Conservation (phyloP, 2,329 filamentous ascomycete species). For the Colletotrichum godetiae region DNA sequence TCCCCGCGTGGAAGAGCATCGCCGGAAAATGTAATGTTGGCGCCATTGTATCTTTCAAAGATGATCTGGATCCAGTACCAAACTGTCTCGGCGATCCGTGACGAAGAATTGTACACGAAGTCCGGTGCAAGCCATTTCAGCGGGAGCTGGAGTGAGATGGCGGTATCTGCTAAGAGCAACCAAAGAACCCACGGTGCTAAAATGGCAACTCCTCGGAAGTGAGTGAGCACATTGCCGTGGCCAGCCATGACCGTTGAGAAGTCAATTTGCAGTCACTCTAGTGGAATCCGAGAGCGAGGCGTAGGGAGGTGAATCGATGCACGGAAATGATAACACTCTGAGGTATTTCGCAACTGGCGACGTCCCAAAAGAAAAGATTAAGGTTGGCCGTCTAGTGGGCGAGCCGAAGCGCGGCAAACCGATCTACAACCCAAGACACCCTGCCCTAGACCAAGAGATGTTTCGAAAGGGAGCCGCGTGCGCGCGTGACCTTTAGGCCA, state of each 20-base stretch:
- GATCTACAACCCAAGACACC: conserved; percentile 13
- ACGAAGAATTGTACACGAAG: conserved; percentile 65
- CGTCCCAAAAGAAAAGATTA: conserved; percentile 9
- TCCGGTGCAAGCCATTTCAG: conserved; percentile 60
- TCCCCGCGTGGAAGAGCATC: conserved; percentile 63
- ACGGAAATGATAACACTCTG: not conserved
- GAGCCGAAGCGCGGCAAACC: conserved; percentile 10
- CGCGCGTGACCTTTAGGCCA: conserved; percentile 10
- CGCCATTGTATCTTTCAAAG: conserved; percentile 66
- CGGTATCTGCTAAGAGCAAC: conserved; percentile 62
- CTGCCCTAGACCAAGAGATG: conserved; percentile 13
- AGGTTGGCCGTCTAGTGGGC: conserved; percentile 3
- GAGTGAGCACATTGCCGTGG: conserved; percentile 42
- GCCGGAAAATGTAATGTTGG: conserved; percentile 63
- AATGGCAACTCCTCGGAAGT: conserved; percentile 56
- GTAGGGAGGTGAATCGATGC: not conserved
- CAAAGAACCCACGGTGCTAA: conserved; percentile 64
- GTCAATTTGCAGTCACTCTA: not conserved
- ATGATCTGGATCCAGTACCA: conserved; percentile 69
- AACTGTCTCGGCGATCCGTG: conserved; percentile 62
- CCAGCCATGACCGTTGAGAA: conserved; percentile 26
- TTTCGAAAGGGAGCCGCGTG: conserved; percentile 35
- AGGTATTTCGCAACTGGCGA: not conserved
- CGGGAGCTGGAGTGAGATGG: conserved; percentile 61
- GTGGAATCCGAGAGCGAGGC: conserved; percentile 23